Conservation (phyloP, 805 yeast genomes). For the Candida nemodendra region DNA sequence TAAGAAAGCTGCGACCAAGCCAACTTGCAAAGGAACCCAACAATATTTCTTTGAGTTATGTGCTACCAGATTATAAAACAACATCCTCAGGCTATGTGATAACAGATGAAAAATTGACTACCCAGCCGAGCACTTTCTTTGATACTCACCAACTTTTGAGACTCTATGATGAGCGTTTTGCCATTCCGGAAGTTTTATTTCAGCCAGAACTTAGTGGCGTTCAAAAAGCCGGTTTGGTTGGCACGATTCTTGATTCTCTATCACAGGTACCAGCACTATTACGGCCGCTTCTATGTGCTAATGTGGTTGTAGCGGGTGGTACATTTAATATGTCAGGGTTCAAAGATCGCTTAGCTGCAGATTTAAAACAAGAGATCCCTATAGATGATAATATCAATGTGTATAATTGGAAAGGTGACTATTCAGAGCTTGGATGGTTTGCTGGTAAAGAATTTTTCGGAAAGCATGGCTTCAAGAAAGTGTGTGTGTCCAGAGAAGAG, state of each 20-base stretch:
- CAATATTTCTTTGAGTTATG: slow-evolving; percentile 58
- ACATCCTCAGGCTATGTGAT: slow-evolving; percentile 65
- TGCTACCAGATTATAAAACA: slow-evolving; percentile 84
- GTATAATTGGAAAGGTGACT: slow-evolving; percentile 34
- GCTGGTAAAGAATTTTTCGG: slow-evolving; percentile 52
- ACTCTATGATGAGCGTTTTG: slow-evolving; percentile 81
- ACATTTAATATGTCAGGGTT: slow-evolving; percentile 70
- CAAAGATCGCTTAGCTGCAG: slow-evolving; percentile 55
- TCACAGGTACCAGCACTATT: slow-evolving; percentile 68
- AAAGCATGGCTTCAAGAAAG: slow-evolving; percentile 44
- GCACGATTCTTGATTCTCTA: slow-evolving; percentile 66
- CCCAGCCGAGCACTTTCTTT: slow-evolving; percentile 5
- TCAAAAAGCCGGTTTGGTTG: slow-evolving; percentile 75
- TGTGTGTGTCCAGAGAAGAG: slow-evolving; percentile 71
- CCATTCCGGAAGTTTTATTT: slow-evolving; percentile 82
- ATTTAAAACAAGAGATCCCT: slow-evolving; percentile 66
- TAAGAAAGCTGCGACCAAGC: slow-evolving; percentile 20
- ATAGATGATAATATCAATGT: slow-evolving; percentile 66
- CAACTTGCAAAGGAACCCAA: slow-evolving; percentile 23
- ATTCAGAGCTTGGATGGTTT: slow-evolving; percentile 48
- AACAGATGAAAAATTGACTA: slow-evolving; percentile 13
- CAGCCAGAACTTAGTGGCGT: slow-evolving; percentile 82
- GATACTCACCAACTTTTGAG: slow-evolving; percentile 52
- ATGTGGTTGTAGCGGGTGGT: slow-evolving; percentile 83
- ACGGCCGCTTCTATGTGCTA: slow-evolving; percentile 74